Conservation (phyloP, 805 yeast genomes). For the Cyberlindnera amylophila region DNA sequence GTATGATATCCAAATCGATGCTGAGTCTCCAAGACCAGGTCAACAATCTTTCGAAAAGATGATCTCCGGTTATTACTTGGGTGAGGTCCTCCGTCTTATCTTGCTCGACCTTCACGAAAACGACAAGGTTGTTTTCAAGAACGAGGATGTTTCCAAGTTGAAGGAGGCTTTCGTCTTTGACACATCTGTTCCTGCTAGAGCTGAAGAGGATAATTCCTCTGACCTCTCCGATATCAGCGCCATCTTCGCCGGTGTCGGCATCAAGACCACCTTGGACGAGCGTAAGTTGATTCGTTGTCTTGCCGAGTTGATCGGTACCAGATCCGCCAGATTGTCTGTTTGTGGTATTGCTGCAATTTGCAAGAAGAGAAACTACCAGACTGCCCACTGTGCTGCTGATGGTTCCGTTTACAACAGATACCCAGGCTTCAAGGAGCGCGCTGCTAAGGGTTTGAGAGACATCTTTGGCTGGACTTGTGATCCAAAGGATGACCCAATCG, state of each 20-base stretch:
- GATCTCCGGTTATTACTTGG: slow-evolving; percentile 95
- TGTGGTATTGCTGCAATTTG: slow-evolving; percentile 96
- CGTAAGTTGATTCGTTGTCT: slow-evolving; percentile 77
- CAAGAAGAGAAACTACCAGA: slow-evolving; percentile 71
- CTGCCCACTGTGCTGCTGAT: slow-evolving; percentile 92
- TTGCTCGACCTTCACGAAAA: slow-evolving; percentile 61
- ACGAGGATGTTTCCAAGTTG: slow-evolving; percentile 65
- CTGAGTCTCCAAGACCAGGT: slow-evolving; percentile 89
- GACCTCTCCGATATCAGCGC: slow-evolving; percentile 72
- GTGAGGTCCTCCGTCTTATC: slow-evolving; percentile 82
- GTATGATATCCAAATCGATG: slow-evolving; percentile 78
- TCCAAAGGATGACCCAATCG: slow-evolving; percentile 64
- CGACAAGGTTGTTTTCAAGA: slow-evolving; percentile 62
- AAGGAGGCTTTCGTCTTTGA: slow-evolving; percentile 70
- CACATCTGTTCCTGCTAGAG: slow-evolving; percentile 79
- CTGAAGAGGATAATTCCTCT: slow-evolving; percentile 87
- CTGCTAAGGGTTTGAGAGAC: slow-evolving; percentile 83
- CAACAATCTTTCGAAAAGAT: slow-evolving; percentile 95
- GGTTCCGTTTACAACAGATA: slow-evolving; percentile 94
- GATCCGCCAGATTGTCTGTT: slow-evolving; percentile 88
- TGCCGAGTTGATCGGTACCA: slow-evolving; percentile 83
- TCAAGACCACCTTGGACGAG: slow-evolving; percentile 71
- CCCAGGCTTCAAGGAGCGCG: slow-evolving; percentile 87
- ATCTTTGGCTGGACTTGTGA: slow-evolving; percentile 73
- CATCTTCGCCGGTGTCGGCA: slow-evolving; percentile 56